Conservation (phyloP, 148 eudicot genomes). For the Fagopyrum tataricum region DNA sequence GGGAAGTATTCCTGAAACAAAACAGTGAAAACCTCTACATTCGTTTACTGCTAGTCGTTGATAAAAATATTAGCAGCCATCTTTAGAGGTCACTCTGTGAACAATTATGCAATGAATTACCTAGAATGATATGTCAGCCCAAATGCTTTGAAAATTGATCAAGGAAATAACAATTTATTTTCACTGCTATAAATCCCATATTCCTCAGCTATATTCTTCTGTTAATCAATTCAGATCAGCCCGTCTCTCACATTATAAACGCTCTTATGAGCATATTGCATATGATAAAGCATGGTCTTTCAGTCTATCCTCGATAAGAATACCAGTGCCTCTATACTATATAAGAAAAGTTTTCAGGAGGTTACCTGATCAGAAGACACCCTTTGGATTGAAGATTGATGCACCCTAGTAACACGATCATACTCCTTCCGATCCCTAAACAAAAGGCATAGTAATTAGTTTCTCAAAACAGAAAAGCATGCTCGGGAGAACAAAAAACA, state of each 20-base stretch:
- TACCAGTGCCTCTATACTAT: background rate
- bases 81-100: background rate
- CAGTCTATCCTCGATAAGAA: background rate
- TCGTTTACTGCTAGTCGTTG: background rate
- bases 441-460: constrained; percentile 7
- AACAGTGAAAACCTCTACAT: background rate
- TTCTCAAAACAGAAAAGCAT: constrained; percentile 18
- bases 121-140: background rate
- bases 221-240: background rate
- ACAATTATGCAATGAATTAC: background rate
- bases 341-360: background rate
- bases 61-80: background rate
- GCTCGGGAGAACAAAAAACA: constrained; percentile 7
- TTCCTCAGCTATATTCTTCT: background rate
- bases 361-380: constrained; percentile 64
- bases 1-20: constrained; percentile 15
- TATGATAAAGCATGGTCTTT: background rate
- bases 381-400: constrained; percentile 31
- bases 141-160: background rate
- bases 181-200: background rate
- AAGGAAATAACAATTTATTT: background rate
- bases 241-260: background rate
- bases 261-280: background rate
- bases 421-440: constrained; percentile 30
- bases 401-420: constrained; percentile 18